Evolutionary conservation across 768 basidiomycete genomes (phyloP), one percentile per base, ranked within the genome.

Genomic region (Hysterangium stoloniferum): DNA sequence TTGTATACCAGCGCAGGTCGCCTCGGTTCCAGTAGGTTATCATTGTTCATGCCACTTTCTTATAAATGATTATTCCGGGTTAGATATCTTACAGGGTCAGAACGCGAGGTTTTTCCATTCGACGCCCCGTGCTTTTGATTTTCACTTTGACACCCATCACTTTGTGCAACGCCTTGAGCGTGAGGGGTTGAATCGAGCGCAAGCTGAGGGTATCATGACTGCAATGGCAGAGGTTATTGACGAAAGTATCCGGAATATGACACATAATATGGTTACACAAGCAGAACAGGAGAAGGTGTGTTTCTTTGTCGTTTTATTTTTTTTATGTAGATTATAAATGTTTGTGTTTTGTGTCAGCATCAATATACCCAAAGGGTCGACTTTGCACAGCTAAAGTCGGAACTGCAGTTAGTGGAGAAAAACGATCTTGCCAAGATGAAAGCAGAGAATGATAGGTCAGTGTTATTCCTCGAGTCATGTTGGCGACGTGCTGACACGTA

Each of bases 171-270:
- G 90, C 31, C 71, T 98, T 49, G 88, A 93, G 66, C 75, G 79
- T 52, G 86, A 96, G 61, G 95, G 95, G 0, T 67, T 98, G 55
- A 91, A 85, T 56, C 78, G 90, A 15, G 80, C 81, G 19, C 95
- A 97, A 68, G 93, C 95, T 0, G 92, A 97, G 64, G 95, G 96
- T 3, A 87, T 99, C 62, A 96, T 98, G 93, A 76, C 83, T 40
- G 90, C 94, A 6, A 87, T 99, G 78, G 89, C 92, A 11, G 91
- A 93, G 59, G 94, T 98, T 54, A 92, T 99, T 33, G 91, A 96
- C 66, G 96, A 99, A 73, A 93, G 90, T 62, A 84, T 97, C 34
- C 78, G 85, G 54, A 95, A 93, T 61, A 93, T 99, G 91, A 89
- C 90, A 33, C 83, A 80, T 58, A 92, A 91, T 59, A 87, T 98